phyloP scores from a whole-genome alignment of 768 basidiomycete species.

The Naganishia randhawae region DNA sequence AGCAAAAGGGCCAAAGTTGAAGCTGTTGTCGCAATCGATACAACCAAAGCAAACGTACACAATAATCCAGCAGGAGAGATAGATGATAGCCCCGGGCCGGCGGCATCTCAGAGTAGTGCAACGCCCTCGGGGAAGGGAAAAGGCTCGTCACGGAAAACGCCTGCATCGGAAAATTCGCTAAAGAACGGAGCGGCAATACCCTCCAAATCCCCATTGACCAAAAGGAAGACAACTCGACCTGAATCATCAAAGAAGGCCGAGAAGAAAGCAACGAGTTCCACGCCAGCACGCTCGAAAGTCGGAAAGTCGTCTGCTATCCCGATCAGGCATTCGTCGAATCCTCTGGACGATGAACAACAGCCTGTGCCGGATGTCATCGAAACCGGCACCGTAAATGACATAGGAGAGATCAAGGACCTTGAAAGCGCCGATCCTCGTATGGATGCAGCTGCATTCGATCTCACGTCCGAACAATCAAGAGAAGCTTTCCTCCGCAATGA shows the following conservation, averaged over 20 bases:
- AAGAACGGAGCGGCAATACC: too few species aligned
- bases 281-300: not conserved
- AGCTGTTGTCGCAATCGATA: not conserved
- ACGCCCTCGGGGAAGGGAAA: too few species aligned
- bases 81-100: not conserved
- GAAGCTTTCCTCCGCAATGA: conserved; percentile 47
- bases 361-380: too few species aligned
- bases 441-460: not conserved
- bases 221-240: not conserved
- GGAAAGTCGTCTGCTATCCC: not conserved
- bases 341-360: conserved; percentile 10
- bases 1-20: conserved; percentile 13
- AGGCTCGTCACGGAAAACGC: not conserved
- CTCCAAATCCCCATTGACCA: not conserved
- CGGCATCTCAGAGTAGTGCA: not conserved
- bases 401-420: not conserved
- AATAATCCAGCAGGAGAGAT: not conserved
- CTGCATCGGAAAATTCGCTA: not conserved
- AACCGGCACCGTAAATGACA: too few species aligned
- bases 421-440: not conserved
- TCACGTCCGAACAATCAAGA: conserved; percentile 24
- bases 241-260: not conserved
- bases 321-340: conserved; percentile 12
- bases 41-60: not conserved
- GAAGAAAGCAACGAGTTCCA: not conserved